Evolutionary conservation across 2,329 filamentous ascomycete species (phyloP), one percentile per base, ranked within the genome.

Genomic region (Sporothrix pseudoabietina): DNA sequence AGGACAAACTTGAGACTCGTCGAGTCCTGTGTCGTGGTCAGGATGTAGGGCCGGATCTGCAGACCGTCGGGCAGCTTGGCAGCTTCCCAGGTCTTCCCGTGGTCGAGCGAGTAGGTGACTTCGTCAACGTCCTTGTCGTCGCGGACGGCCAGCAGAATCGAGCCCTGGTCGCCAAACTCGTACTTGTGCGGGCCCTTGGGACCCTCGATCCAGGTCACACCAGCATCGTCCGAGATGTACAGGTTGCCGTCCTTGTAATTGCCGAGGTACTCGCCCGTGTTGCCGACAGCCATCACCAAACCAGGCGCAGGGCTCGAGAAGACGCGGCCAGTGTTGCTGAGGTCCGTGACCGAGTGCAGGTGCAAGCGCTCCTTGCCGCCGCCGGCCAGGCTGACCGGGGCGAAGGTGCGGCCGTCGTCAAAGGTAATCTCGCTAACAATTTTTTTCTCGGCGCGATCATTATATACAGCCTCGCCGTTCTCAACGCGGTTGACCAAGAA

Each of bases 261-360:
- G 75, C 89, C 87, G 7, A 99, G 86, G 71, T 87, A 84, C 26
- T 92, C 88, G 71, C 97, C 96, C 4, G 89, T 93, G 80, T 99
- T 99, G 73, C 96, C 96, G 70, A 97, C 90, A 19, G 92, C 97
- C 93, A 99, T 97, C 26, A 98, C 89, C 73, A 99, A 86, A 8
- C 96, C 97, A 2, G 96, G 95, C 0, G 96, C 95, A 0, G 94
- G 93, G 78, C 94, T 98, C 1, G 95, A 98, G 81, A 95, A 99
- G 59, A 98, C 91, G 16, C 92, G 89, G 1, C 96, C 96, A 54
- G 91, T 85, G 79, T 98, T 97, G 74, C 88, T 87, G 55, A 94
- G 85, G 72, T 96, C 89, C 1, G 95, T 98, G 74, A 98, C 91
- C 0, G 95, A 98, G 81, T 99, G 96, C 8, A 99, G 86, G 79